Evolutionary conservation across 2,329 filamentous ascomycete species (phyloP), one percentile per base, ranked within the genome.

Genomic region (Fusarium sp.): DNA sequence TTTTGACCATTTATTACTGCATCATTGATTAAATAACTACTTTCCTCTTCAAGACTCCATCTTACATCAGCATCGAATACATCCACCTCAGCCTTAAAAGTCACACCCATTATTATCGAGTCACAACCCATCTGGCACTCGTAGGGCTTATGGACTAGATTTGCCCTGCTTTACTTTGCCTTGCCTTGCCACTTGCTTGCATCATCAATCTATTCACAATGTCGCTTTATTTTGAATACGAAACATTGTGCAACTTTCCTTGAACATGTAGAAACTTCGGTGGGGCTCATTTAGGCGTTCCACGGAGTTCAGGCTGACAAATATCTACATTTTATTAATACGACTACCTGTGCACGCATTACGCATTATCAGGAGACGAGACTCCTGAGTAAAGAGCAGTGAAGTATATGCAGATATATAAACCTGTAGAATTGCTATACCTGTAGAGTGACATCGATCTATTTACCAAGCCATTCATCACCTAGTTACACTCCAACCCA

Each of bases 251-350:
- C 24, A 26, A 28, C 7, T 26, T 55, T 51, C 54, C 64, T 18
- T n/a, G 35, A 28, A 24, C 35, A 38, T 41, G 32, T 47, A 51
- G 45, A 62, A 38, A 30, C 28, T 53, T 26, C 63, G 61, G 66
- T 69, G 53, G 59, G 41, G 66, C 55, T 42, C 42, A 28, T n/a
- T 60, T 41, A 51, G 64, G 50, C 47, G 35, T 55, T 70, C 68
- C 68, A 70, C 66, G 66, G 68, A 66, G 47, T 69, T 50, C 22
- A 41, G 28, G 61, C 50, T 70, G 45, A 70, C 66, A 70, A 70
- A 70, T 69, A 36, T 47, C 24, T n/a, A 24, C 20, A 20, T 28
- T 17, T 41, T 42, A 44, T 53, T 35, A 51, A 57, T 44, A 42
- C 22, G 41, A 28, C 45, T 30, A 6, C 45, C 45, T 32, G 30